phyloP scores from a whole-genome alignment of 2,329 filamentous ascomycete genomes.

The Trichoderma cornu-damae region DNA sequence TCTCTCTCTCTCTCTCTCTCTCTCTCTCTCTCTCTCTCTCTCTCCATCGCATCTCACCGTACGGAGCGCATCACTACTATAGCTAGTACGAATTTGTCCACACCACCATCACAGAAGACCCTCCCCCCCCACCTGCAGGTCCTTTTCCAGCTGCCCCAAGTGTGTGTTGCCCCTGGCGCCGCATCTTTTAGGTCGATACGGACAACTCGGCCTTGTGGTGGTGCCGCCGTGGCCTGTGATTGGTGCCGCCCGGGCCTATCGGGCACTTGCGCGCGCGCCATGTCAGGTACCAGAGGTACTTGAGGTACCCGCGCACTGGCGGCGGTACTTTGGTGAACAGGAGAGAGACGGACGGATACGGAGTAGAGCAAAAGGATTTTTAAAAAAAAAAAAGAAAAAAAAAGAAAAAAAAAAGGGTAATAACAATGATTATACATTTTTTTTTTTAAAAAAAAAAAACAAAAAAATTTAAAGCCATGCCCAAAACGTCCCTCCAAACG shows the following conservation, averaged over 20 bases:
- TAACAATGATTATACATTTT: too few species aligned
- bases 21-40: background rate
- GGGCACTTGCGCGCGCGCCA: background rate
- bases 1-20: too few species aligned
- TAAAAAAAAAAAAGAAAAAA: constrained; percentile 11
- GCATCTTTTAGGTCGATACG: constrained; percentile 7
- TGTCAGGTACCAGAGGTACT: constrained; percentile 5
- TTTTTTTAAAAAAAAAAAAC: constrained; percentile 1
- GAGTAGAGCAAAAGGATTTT: too few species aligned
- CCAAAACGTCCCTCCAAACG: background rate
- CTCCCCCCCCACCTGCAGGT: constrained; percentile 7
- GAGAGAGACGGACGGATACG: background rate
- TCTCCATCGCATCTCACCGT: background rate
- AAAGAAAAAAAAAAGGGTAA: background rate
- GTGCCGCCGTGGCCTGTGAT: background rate
- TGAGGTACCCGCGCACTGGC: constrained; percentile 10
- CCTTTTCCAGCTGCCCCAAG: background rate
- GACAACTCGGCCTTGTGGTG: constrained; percentile 15
- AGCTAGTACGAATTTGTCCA: background rate
- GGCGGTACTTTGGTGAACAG: constrained; percentile 13
- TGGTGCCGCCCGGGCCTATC: constrained; percentile 10
- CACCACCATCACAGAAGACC: constrained; percentile 1
- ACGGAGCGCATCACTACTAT: too few species aligned
- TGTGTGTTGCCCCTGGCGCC: background rate
- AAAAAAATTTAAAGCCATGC: constrained; percentile 10